phyloP scores from a whole-genome alignment of 495 filamentous ascomycete species.

The Aspergillus taichungensis region DNA sequence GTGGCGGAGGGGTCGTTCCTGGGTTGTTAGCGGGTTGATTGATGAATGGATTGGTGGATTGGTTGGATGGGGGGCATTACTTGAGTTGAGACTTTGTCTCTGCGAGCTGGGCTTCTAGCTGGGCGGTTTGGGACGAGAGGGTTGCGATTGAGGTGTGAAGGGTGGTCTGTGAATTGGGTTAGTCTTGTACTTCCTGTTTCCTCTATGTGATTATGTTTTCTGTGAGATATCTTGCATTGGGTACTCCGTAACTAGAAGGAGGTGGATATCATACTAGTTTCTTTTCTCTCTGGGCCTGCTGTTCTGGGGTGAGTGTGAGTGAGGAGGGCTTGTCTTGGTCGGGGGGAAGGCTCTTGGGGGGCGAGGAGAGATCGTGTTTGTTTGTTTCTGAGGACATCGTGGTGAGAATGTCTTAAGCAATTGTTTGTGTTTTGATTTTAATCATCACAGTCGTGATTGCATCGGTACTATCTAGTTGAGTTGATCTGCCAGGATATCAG shows the following conservation, averaged over 20 bases:
- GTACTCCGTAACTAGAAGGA: background rate
- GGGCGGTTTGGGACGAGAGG: constrained; percentile 24
- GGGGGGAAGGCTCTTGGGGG: too few species aligned
- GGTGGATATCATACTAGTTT: constrained; percentile 9
- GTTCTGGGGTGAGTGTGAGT: constrained; percentile 1
- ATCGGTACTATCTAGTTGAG: too few species aligned
- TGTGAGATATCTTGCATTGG: background rate
- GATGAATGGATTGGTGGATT: too few species aligned
- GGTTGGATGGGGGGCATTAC: constrained; percentile 14
- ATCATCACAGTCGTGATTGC: too few species aligned
- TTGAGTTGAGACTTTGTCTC: constrained; percentile 24
- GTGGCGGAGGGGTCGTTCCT: constrained; percentile 31
- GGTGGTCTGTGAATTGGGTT: constrained; percentile 11
- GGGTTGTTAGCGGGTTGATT: background rate
- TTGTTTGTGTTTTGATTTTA: too few species aligned
- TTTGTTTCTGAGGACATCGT: too few species aligned
- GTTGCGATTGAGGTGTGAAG: constrained; percentile 26
- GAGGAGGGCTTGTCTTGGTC: background rate
- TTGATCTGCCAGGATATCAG: too few species aligned
- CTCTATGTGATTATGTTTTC: background rate
- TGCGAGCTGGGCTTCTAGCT: constrained; percentile 23
- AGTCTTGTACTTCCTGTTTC: background rate
- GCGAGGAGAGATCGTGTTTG: too few species aligned
- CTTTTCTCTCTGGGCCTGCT: constrained; percentile 9
- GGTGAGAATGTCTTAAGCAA: too few species aligned